Percentiles rank a stretch among this genome's conserved stretches.
These are phyloP conservation scores for Penicillium coffeae DNA, from an alignment of 495 filamentous ascomycete genomes.

Conservation along the genomic window DNA sequence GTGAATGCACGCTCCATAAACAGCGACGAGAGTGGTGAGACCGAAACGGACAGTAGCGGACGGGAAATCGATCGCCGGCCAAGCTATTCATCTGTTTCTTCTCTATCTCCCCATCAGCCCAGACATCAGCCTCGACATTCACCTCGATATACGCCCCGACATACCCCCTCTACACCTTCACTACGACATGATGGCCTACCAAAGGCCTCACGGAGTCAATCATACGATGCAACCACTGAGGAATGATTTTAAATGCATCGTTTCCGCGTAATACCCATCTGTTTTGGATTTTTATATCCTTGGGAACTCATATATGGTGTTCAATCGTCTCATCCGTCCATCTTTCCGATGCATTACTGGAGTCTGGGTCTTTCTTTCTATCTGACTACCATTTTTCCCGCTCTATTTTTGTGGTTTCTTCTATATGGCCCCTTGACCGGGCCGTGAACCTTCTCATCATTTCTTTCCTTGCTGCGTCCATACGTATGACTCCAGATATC, in stretches of 20 bases:
- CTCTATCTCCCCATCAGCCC: constrained; percentile 18
- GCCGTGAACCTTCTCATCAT: too few species aligned
- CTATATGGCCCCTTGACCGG: background rate
- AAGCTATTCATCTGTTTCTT: constrained; percentile 17
- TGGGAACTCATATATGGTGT: too few species aligned
- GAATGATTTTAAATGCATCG: constrained; percentile 1
- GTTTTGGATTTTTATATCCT: background rate
- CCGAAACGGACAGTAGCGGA: constrained; percentile 44
- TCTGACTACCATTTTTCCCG: background rate
- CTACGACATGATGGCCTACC: constrained; percentile 17
- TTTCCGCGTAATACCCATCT: background rate
- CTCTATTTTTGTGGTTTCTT: background rate
- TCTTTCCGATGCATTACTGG: background rate
- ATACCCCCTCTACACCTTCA: constrained; percentile 37
- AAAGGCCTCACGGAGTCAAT: constrained; percentile 1
- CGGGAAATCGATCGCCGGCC: constrained; percentile 37
- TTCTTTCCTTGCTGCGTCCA: background rate
- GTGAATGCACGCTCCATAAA: constrained; percentile 50
- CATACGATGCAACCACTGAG: background rate
- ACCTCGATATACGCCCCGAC: constrained; percentile 15
- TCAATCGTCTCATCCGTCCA: too few species aligned
- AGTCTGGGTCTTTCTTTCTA: background rate
- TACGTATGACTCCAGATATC: background rate
- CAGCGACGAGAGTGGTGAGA: constrained; percentile 29
- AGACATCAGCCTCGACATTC: background rate